Conservation (phyloP, 176 grass and related monocot genomes). For the Puccinellia tenuiflora region DNA sequence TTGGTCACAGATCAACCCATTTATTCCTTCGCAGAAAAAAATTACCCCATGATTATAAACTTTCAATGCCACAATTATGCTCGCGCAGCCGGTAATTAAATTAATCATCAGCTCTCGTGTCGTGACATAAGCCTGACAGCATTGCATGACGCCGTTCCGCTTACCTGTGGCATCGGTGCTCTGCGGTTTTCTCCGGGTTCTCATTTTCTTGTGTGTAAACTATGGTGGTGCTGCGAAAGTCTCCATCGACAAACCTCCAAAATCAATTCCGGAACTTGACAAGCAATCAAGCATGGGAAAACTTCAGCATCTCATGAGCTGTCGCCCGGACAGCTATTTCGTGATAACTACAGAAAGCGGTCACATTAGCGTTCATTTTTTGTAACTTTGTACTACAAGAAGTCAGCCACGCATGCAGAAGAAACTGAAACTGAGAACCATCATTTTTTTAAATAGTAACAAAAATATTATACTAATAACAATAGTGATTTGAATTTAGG, state of each 20-base stretch:
- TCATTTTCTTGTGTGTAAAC: neutral
- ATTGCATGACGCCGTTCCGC: neutral
- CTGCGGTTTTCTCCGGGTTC: neutral
- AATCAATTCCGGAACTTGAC: neutral
- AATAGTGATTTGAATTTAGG: neutral
- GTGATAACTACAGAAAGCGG: neutral
- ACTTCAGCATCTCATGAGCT: neutral
- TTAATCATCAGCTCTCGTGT: too few species aligned
- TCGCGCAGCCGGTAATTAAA: too few species aligned
- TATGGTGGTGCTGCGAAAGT: neutral
- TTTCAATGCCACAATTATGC: too few species aligned
- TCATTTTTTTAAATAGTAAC: neutral
- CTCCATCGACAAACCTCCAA: neutral
- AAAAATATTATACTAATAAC: too few species aligned
- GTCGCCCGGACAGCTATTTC: neutral
- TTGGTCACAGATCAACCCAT: too few species aligned
- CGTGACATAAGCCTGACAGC: neutral
- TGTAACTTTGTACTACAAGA: neutral
- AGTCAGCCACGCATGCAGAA: neutral
- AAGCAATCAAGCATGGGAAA: neutral
- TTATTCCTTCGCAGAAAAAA: too few species aligned
- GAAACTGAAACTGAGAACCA: neutral
- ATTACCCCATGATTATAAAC: too few species aligned
- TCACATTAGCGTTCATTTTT: neutral
- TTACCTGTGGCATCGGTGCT: neutral